phyloP scores from a whole-genome alignment of 371 early-diverging fungal species.

The Mucor irregularis region DNA sequence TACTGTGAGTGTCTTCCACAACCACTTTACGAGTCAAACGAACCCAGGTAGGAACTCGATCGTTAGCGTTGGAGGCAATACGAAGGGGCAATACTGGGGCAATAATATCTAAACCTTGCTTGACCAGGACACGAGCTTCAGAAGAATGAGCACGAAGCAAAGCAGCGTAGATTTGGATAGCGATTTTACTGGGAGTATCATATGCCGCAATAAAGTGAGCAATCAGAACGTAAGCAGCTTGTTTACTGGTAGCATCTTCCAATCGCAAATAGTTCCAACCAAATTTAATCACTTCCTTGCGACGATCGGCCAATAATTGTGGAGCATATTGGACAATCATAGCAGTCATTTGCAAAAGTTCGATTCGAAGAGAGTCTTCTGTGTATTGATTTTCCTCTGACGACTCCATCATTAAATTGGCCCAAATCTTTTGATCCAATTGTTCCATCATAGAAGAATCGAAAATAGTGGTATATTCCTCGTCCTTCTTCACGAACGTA shows the following conservation, averaged over 20 bases:
- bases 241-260: constrained; percentile 93
- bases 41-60: constrained; percentile 84
- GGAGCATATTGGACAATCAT: constrained; percentile 87
- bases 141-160: constrained; percentile 87
- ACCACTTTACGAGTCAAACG: constrained; percentile 86
- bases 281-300: constrained; percentile 93
- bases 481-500: constrained; percentile 52
- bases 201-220: constrained; percentile 90
- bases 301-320: constrained; percentile 71
- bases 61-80: constrained; percentile 49
- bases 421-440: constrained; percentile 75
- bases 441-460: constrained; percentile 68
- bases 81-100: constrained; percentile 88
- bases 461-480: constrained; percentile 56
- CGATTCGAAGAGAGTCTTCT: constrained; percentile 81
- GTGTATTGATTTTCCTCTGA: constrained; percentile 55
- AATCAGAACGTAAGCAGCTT: constrained; percentile 92
- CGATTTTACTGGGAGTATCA: constrained; percentile 91
- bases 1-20: constrained; percentile 88
- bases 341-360: constrained; percentile 89
- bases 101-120: constrained; percentile 93
- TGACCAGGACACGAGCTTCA: constrained; percentile 81
- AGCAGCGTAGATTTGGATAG: constrained; percentile 86
- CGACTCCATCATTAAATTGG: constrained; percentile 57
- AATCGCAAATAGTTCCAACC: constrained; percentile 90